A percentile compares a stretch with the other conserved stretches of the same genome.
Evolutionary conservation across 2,329 filamentous ascomycete species (phyloP).

Genomic region (Blumeria graminis): DNA sequence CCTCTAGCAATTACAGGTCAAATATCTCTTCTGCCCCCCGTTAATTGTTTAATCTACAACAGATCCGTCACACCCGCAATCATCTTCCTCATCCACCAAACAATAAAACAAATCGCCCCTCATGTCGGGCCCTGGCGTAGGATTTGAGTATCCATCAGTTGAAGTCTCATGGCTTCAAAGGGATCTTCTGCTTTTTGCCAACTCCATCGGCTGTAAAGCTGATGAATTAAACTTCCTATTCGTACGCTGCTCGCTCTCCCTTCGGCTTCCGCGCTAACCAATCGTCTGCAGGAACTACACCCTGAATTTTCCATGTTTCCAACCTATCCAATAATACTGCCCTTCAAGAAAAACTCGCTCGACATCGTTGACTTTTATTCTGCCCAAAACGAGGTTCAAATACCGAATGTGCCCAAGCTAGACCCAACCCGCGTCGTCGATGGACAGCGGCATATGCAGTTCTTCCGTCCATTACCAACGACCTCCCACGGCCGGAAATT

Average conservation of each 20-base stretch:
- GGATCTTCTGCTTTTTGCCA: slow-evolving; percentile 72
- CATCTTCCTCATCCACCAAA: too few relatives aligned
- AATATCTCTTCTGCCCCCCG: too few relatives aligned
- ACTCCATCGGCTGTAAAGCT: slow-evolving; percentile 59
- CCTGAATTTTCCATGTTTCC: slow-evolving; percentile 73
- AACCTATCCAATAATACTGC: slow-evolving; percentile 23
- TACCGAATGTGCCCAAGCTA: slow-evolving; percentile 41
- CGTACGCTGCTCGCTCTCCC: slow-evolving; percentile 23
- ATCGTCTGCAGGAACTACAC: slow-evolving; percentile 47
- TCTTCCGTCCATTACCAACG: slow-evolving; percentile 37
- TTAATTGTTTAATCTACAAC: too few relatives aligned
- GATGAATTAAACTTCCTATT: slow-evolving; percentile 88
- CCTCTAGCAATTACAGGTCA: too few relatives aligned
- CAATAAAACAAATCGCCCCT: too few relatives aligned
- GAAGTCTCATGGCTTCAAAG: slow-evolving; percentile 71
- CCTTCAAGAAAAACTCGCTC: slow-evolving; percentile 41
- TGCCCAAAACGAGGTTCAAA: slow-evolving; percentile 25
- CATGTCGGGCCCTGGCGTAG: slow-evolving; percentile 24
- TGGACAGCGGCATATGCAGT: slow-evolving; percentile 38
- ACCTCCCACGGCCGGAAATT: slow-evolving; percentile 36
- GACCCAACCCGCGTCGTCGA: slow-evolving; percentile 39
- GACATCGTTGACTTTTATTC: slow-evolving; percentile 51
- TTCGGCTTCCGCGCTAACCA: background rate
- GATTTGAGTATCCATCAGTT: slow-evolving; percentile 55
- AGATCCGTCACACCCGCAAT: too few relatives aligned